These are phyloP conservation scores for Cyclostephanos tholiformis DNA, from an alignment of 108 stramenopile species.

Conservation along the genomic window DNA sequence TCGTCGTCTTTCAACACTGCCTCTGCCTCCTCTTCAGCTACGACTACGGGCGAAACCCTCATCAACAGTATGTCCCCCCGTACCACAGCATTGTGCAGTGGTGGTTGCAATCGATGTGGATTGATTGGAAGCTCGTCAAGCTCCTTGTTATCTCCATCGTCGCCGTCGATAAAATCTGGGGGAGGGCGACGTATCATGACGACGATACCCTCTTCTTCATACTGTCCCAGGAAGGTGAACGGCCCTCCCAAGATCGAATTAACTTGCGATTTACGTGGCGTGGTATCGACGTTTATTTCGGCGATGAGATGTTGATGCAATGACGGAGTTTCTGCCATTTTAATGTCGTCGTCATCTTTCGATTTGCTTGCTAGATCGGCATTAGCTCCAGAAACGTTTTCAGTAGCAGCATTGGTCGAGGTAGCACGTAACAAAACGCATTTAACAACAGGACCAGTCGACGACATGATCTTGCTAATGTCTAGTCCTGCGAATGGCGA, in stretches of 20 bases:
- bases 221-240: slow-evolving; percentile 87
- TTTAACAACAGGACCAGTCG: slow-evolving; percentile 77
- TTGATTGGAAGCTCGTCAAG: slow-evolving; percentile 59
- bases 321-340: slow-evolving; percentile 3
- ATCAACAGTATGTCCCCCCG: slow-evolving; percentile 82
- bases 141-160: slow-evolving; percentile 23
- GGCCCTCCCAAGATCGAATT: slow-evolving; percentile 67
- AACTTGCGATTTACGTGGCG: slow-evolving; percentile 72
- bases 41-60: slow-evolving; percentile 72
- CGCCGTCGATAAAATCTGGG: slow-evolving; percentile 31
- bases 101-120: slow-evolving; percentile 80
- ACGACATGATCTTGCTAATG: slow-evolving; percentile 66
- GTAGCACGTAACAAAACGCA: slow-evolving; percentile 66
- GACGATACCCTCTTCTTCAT: slow-evolving; percentile 82
- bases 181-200: slow-evolving; percentile 68
- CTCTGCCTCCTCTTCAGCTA: slow-evolving; percentile 31
- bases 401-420: slow-evolving; percentile 5
- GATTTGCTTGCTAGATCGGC: slow-evolving; percentile 12
- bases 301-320: slow-evolving; percentile 59
- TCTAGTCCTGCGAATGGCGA: slow-evolving; percentile 45
- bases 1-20: slow-evolving; percentile 51
- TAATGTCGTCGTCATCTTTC: slow-evolving; percentile 4
- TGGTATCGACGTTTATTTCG: slow-evolving; percentile 79
- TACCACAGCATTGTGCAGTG: slow-evolving; percentile 64
- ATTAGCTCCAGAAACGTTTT: slow-evolving; percentile 10